These are phyloP conservation scores for Leptosphaerulina australis DNA, from an alignment of 2,329 filamentous ascomycete species.

Conservation along the genomic window DNA sequence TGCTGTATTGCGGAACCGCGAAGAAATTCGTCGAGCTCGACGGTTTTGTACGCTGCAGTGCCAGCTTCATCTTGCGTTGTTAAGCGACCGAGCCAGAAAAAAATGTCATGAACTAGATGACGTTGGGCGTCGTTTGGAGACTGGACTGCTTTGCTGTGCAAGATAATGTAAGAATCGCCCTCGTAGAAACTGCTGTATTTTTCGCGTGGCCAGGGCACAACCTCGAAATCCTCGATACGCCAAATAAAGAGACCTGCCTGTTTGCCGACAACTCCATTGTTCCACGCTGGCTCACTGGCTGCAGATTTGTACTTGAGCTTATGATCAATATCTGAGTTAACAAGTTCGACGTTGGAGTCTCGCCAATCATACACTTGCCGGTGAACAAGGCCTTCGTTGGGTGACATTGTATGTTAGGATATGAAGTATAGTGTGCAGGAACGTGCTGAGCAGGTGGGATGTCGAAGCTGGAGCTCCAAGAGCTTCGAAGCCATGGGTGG, in stretches of 20 bases:
- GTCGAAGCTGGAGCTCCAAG: neutral
- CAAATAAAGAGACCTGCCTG: conserved; percentile 64
- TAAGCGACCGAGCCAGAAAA: conserved; percentile 71
- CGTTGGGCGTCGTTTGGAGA: conserved; percentile 20
- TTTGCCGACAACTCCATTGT: conserved; percentile 61
- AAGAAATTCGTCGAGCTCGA: conserved; percentile 72
- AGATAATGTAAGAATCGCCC: conserved; percentile 71
- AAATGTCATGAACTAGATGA: conserved; percentile 62
- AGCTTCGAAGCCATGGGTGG: neutral
- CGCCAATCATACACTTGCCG: conserved; percentile 69
- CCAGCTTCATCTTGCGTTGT: conserved; percentile 73
- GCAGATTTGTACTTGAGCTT: conserved; percentile 71
- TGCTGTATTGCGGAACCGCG: conserved; percentile 67
- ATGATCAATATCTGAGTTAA: conserved; percentile 69
- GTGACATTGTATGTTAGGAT: conserved; percentile 58
- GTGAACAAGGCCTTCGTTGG: conserved; percentile 67
- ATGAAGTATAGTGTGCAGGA: neutral
- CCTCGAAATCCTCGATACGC: conserved; percentile 71
- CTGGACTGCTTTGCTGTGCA: conserved; percentile 65
- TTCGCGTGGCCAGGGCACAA: conserved; percentile 64
- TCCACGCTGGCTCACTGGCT: conserved; percentile 70
- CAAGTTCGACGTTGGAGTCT: conserved; percentile 71
- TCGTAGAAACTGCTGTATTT: conserved; percentile 68
- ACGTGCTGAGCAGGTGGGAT: neutral
- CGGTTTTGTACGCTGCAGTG: conserved; percentile 72